Evolutionary conservation across 345 rosid genomes (phyloP).

Genomic region (Garcia nutans): DNA sequence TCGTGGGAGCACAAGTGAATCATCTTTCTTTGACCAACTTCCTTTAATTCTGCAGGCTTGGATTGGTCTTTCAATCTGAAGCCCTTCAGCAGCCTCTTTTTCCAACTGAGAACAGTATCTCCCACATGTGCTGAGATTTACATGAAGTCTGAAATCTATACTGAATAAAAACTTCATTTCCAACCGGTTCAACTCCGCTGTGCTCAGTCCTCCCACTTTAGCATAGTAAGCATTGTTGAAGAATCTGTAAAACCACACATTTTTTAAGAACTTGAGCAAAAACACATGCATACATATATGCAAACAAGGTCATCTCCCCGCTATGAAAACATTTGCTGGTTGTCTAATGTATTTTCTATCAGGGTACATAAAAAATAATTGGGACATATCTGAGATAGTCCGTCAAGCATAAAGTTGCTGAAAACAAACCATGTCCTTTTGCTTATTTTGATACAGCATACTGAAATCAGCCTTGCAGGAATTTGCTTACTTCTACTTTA

Average conservation of each 20-base stretch:
- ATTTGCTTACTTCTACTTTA: neutral
- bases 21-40: constrained; percentile 56
- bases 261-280: neutral
- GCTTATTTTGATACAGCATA: no score
- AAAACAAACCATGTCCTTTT: no score
- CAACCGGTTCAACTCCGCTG: constrained; percentile 71
- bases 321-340: no score
- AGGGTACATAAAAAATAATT: no score
- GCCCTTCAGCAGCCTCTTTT: constrained; percentile 48
- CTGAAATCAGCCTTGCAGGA: no score
- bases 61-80: constrained; percentile 48
- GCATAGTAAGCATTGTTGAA: constrained; percentile 90
- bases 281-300: neutral
- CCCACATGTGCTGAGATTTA: constrained; percentile 56
- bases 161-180: constrained; percentile 79
- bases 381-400: neutral
- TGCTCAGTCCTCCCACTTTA: constrained; percentile 86
- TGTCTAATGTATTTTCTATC: no score
- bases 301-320: neutral
- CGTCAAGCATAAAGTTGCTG: neutral
- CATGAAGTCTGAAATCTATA: constrained; percentile 82
- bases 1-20: constrained; percentile 49
- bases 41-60: constrained; percentile 53
- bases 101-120: constrained; percentile 60
- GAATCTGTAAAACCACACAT: constrained; percentile 49